A percentile compares a stretch with the other conserved stretches of the same genome.
Evolutionary conservation across 352 stramenopile genomes (phyloP).

Genomic region (Globisporangium radiosum): DNA sequence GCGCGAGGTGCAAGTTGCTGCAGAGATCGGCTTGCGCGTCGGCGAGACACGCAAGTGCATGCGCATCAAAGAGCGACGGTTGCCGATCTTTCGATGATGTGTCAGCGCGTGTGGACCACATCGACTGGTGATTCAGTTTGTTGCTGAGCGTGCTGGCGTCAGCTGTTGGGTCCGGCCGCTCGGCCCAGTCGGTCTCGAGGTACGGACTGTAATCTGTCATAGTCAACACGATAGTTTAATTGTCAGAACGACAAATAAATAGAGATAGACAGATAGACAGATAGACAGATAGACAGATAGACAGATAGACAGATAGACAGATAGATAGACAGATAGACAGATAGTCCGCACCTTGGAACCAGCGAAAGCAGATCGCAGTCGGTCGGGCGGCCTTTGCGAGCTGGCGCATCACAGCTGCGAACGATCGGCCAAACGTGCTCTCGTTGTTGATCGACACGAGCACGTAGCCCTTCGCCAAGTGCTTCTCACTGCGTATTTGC

Average conservation of each 20-base stretch:
- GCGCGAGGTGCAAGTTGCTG: constrained; percentile 50
- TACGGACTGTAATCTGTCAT: constrained; percentile 63
- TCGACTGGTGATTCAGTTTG: neutral
- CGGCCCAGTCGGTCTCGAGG: constrained; percentile 46
- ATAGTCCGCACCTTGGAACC: constrained; percentile 46
- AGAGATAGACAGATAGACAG: too few species aligned
- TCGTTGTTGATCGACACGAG: constrained; percentile 74
- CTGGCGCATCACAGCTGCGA: constrained; percentile 42
- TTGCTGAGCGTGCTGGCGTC: constrained; percentile 7
- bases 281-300: too few species aligned
- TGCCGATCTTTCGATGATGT: too few species aligned
- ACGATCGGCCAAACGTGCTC: constrained; percentile 60
- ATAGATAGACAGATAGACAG: neutral
- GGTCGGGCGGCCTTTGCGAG: constrained; percentile 51
- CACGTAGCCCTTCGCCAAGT: constrained; percentile 65
- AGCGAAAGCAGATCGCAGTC: constrained; percentile 71
- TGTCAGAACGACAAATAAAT: too few species aligned
- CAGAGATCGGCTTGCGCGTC: constrained; percentile 58
- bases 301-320: too few species aligned
- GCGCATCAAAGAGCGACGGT: neutral
- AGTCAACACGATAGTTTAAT: too few species aligned
- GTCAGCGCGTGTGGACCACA: neutral
- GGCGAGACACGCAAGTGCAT: constrained; percentile 46
- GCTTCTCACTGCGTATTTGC: constrained; percentile 31
- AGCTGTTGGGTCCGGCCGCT: constrained; percentile 18